Evolutionary conservation across 2,329 filamentous ascomycete genomes (phyloP).

Genomic region (Dryadomyces sulphureus): DNA sequence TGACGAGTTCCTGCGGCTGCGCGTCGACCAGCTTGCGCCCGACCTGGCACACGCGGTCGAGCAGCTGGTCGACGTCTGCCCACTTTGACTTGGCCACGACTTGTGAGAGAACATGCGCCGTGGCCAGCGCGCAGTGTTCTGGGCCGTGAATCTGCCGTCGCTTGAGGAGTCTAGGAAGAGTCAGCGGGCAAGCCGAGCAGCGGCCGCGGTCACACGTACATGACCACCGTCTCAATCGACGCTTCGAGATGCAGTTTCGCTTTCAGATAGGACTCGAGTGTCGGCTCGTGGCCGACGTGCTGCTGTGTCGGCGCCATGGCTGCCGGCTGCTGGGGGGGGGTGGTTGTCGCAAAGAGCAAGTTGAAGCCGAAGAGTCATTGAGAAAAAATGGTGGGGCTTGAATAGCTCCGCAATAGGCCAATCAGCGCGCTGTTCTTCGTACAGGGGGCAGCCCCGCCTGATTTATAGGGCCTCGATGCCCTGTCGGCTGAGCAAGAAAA

Average conservation of each 20-base stretch:
- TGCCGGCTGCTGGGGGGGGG: conserved; percentile 15
- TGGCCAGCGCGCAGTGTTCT: conserved; percentile 79
- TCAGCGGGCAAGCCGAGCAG: no score
- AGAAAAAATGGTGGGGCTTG: background rate
- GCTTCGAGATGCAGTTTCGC: conserved; percentile 52
- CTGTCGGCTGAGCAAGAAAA: no score
- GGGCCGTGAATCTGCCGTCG: conserved; percentile 79
- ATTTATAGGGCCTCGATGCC: no score
- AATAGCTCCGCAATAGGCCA: no score
- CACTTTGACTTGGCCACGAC: conserved; percentile 74
- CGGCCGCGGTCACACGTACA: no score
- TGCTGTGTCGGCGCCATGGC: conserved; percentile 39
- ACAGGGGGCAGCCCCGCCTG: no score
- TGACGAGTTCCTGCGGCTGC: conserved; percentile 78
- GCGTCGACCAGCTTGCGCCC: conserved; percentile 67
- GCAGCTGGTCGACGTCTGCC: conserved; percentile 60
- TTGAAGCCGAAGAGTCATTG: background rate
- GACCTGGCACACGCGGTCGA: conserved; percentile 65
- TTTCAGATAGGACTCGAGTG: conserved; percentile 63
- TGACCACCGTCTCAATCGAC: conserved; percentile 70
- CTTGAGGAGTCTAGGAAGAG: conserved; percentile 70
- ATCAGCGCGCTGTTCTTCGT: no score
- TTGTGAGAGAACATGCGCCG: conserved; percentile 73
- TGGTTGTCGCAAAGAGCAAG: background rate
- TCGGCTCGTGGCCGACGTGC: conserved; percentile 47